These are phyloP conservation scores for Kurtzmaniella natalensis DNA, from an alignment of 1,139 yeast species.

Conservation along the genomic window DNA sequence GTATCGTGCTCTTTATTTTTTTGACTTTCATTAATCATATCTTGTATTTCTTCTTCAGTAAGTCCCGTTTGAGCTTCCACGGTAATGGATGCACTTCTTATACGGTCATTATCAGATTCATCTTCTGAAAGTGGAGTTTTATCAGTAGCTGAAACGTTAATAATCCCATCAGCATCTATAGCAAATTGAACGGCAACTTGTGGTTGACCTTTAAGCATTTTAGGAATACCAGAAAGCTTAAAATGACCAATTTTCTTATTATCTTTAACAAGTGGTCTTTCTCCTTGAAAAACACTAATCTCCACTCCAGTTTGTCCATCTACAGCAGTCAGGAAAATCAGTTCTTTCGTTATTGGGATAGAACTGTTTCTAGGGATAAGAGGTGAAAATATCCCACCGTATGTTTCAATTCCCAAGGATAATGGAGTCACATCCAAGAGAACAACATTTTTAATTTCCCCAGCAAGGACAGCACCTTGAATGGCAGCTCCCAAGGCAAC, in stretches of 20 bases:
- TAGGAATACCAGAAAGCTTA: constrained; percentile 62
- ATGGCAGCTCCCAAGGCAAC: constrained; percentile 84
- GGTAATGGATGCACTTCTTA: constrained; percentile 52
- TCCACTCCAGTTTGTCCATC: constrained; percentile 82
- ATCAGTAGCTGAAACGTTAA: constrained; percentile 69
- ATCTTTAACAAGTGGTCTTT: constrained; percentile 67
- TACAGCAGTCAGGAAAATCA: constrained; percentile 76
- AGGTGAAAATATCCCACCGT: constrained; percentile 77
- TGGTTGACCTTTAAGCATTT: constrained; percentile 72
- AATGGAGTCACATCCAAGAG: constrained; percentile 75
- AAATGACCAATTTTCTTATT: constrained; percentile 72
- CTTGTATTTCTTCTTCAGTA: constrained; percentile 57
- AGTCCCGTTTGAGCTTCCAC: constrained; percentile 69
- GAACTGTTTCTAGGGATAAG: constrained; percentile 73
- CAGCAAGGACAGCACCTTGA: constrained; percentile 74
- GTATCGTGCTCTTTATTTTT: constrained; percentile 40
- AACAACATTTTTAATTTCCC: constrained; percentile 66
- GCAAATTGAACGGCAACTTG: constrained; percentile 71
- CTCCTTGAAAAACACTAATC: constrained; percentile 76
- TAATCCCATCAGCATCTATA: constrained; percentile 80
- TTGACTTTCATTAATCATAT: constrained; percentile 50
- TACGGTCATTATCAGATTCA: constrained; percentile 20
- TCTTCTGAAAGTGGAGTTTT: constrained; percentile 47
- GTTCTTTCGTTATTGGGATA: constrained; percentile 68
- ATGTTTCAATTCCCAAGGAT: constrained; percentile 76